Evolutionary conservation across 2,329 filamentous ascomycete species (phyloP), one percentile per base, ranked within the genome.

Genomic region (Trichophyton simii): DNA sequence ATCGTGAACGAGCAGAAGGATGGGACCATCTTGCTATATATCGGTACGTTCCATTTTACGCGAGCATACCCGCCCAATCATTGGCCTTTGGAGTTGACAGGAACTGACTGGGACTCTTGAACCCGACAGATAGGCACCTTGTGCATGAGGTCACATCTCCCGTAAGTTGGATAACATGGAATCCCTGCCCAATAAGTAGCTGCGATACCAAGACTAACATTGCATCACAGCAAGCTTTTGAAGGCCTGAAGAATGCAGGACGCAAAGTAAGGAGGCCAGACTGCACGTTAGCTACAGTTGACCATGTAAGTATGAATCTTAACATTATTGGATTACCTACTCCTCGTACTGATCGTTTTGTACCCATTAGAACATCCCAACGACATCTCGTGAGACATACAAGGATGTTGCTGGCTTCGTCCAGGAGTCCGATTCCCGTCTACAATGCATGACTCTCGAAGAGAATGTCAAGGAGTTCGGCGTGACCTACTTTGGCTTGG

Each of bases 111-210:
- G 15, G n/a, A 28, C 11, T 13, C 20, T 54, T 60, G 67, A 60
- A 41, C 60, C 52, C 54, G 62, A 62, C 69, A 91, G 90, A 95
- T 78, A 84, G 94, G 75, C 94, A 99, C 81, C 82, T 99, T 65
- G 91, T 97, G 65, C 94, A 99, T 75, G 94, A 99, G 81, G 94
- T 99, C 73, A 99, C 94, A 69, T 96, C 92, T 69, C 94, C 94
- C 65, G 88, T 91, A 82, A 72, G 86, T 76, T 9, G 46, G 64
- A 59, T 59, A 57, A 57, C 42, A 67, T 60, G 67, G 64, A 62
- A 54, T 48, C 59, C 42, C 55, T 18, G 54, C 34, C 25, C 15
- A 28, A 15, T 42, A 61, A 38, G 9, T 13, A 38, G 18, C 31
- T 28, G 57, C 28, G 13, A n/a, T 44, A 18, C n/a, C n/a, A 54